Evolutionary conservation across 176 grass and related monocot species (phyloP), one percentile per base, ranked within the genome.

Genomic region (Oryza punctata): DNA sequence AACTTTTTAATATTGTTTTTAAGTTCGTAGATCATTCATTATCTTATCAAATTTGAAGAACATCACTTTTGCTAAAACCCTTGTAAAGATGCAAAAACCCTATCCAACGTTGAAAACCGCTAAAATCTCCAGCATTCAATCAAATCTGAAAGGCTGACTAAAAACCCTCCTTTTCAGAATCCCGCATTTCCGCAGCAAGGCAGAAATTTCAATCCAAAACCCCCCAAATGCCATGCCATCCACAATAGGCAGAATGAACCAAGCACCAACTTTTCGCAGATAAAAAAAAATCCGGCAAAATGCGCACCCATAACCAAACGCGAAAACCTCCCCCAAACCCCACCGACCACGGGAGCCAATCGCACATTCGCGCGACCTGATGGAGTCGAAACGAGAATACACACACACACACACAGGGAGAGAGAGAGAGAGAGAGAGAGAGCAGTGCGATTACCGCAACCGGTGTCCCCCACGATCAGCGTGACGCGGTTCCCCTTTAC

Each of bases 401-500:
- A n/a, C n/a, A n/a, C n/a, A n/a, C n/a, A n/a, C n/a, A n/a, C n/a
- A n/a, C n/a, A n/a, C n/a, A n/a, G n/a, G n/a, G n/a, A n/a, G 25
- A 54, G 21, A 16, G 18, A 43, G 18, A 68, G 26, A 25, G 18
- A 38, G 43, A 1, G 29, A 7, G 11, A 1, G 80, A 35, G 50
- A 54, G 25, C 8, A 78, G 35, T 10, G 25, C 7, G 23, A 7
- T 81, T 97, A 97, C 94, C 94, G 43, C 94, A 97, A 79, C 94
- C 94, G 0, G 94, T 91, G 61, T 97, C 94, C 37, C 94, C 94
- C 7, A 97, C 78, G 74, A 97, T 94, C 12, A 97, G 88, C 9
- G 94, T 94, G 77, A 97, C 92, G 13, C 90, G 94, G 86, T 94
- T 97, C 70, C 83, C 88, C 77, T 78, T 89, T 30, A 97, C 89